Evolutionary conservation across 768 basidiomycete species (phyloP).

Genomic region (Antrodiella citrinella): DNA sequence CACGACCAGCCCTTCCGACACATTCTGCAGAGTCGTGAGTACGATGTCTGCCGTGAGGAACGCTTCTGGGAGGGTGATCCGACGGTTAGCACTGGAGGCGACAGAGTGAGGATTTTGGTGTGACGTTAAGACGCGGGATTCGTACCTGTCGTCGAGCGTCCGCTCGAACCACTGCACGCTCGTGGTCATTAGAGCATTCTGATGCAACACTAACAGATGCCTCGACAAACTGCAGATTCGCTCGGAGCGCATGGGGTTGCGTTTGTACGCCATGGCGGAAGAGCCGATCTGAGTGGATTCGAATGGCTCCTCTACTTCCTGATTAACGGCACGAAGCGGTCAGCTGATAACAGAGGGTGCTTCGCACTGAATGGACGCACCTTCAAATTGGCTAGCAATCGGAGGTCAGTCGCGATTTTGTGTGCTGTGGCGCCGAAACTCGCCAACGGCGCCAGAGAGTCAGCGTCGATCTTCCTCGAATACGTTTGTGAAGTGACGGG

Average conservation of each 20-base stretch:
- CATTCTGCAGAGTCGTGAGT: slow-evolving; percentile 90
- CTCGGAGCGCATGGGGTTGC: slow-evolving; percentile 98
- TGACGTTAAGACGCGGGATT: neutral
- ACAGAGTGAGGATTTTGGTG: neutral
- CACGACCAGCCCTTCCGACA: slow-evolving; percentile 98
- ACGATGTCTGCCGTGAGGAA: slow-evolving; percentile 97
- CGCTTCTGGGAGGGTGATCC: slow-evolving; percentile 93
- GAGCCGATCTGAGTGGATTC: slow-evolving; percentile 98
- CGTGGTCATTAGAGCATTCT: slow-evolving; percentile 92
- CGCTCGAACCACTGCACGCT: slow-evolving; percentile 98
- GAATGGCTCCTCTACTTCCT: slow-evolving; percentile 98
- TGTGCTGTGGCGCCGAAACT: slow-evolving; percentile 92
- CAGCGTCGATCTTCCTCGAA: slow-evolving; percentile 93
- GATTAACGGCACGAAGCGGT: neutral
- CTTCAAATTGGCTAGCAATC: slow-evolving; percentile 91
- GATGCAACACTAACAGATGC: slow-evolving; percentile 92
- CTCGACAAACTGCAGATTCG: slow-evolving; percentile 94
- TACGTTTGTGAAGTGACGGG: slow-evolving; percentile 99
- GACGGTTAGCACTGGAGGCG: slow-evolving; percentile 75
- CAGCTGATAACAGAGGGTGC: neutral
- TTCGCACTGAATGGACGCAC: slow-evolving; percentile 22
- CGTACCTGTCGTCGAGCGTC: slow-evolving; percentile 89
- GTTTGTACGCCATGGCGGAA: slow-evolving; percentile 98
- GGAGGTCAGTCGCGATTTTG: slow-evolving; percentile 94
- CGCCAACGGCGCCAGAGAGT: slow-evolving; percentile 85